Evolutionary conservation across 331 rosid species (phyloP).

Genomic region (Malus hybrid): DNA sequence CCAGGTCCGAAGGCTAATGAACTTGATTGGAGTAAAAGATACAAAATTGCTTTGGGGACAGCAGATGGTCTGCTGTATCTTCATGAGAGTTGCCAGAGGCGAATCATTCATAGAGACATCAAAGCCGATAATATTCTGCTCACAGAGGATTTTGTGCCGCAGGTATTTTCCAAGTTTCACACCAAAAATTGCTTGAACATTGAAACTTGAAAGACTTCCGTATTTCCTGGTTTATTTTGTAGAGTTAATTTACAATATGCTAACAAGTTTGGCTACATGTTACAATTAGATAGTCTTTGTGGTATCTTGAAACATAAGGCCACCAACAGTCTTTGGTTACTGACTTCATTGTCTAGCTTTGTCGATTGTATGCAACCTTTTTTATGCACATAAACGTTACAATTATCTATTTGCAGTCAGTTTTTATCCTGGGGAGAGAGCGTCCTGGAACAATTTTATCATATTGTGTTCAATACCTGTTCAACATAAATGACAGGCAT

Average conservation of each 20-base stretch:
- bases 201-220: not conserved
- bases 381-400: not conserved
- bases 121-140: slow-evolving; percentile 76
- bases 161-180: slow-evolving; percentile 34
- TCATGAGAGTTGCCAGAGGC: slow-evolving; percentile 61
- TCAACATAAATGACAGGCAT: not conserved
- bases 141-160: slow-evolving; percentile 64
- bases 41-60: slow-evolving; percentile 55
- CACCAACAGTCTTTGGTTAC: not conserved
- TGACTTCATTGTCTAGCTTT: not conserved
- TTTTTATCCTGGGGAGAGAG: not conserved
- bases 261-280: not conserved
- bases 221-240: not conserved
- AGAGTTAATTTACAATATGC: not conserved
- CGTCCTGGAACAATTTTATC: not conserved
- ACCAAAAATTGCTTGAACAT: not conserved
- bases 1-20: slow-evolving; percentile 39
- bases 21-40: slow-evolving; percentile 67
- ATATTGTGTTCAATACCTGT: not conserved
- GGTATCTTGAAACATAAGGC: not conserved
- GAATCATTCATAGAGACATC: slow-evolving; percentile 79
- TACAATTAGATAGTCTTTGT: not conserved
- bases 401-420: not conserved
- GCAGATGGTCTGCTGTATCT: slow-evolving; percentile 74
- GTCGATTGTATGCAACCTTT: not conserved